Evolutionary conservation across 2,329 filamentous ascomycete species (phyloP).

Genomic region (Tolypocladium tundrense): DNA sequence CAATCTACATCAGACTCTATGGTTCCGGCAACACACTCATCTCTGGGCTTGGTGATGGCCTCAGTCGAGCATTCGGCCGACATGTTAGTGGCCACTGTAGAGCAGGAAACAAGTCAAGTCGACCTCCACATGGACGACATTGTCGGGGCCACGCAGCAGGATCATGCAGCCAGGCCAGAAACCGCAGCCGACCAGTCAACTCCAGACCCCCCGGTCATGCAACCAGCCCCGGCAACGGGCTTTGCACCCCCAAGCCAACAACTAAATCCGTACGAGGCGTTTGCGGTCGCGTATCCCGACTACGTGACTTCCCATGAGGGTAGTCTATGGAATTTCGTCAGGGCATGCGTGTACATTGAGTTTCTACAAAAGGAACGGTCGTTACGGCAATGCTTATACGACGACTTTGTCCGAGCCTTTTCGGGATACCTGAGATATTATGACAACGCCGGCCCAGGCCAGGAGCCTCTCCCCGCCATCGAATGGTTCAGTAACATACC

Average conservation of each 20-base stretch:
- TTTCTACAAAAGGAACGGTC: slow-evolving; percentile 21
- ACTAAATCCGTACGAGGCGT: slow-evolving; percentile 25
- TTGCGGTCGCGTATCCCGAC: slow-evolving; percentile 30
- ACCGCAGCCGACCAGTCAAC: background rate
- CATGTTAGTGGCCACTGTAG: slow-evolving; percentile 1
- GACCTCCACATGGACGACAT: background rate
- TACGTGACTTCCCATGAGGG: slow-evolving; percentile 30
- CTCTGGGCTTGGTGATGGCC: background rate
- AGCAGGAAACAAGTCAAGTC: background rate
- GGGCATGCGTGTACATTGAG: slow-evolving; percentile 32
- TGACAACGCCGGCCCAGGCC: slow-evolving; percentile 10
- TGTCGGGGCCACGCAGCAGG: background rate
- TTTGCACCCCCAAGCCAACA: background rate
- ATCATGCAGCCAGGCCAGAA: background rate
- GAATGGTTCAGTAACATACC: slow-evolving; percentile 29
- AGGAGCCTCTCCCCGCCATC: slow-evolving; percentile 24
- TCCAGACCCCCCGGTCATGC: slow-evolving; percentile 3
- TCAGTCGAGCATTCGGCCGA: slow-evolving; percentile 2
- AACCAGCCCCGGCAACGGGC: background rate
- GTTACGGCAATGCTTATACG: slow-evolving; percentile 35
- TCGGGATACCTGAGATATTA: slow-evolving; percentile 32
- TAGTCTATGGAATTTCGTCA: slow-evolving; percentile 29
- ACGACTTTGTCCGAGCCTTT: slow-evolving; percentile 41
- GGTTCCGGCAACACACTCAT: slow-evolving; percentile 13
- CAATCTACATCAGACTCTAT: slow-evolving; percentile 17